Conservation (phyloP, 441 rosid species). For the Adansonia grandidieri region DNA sequence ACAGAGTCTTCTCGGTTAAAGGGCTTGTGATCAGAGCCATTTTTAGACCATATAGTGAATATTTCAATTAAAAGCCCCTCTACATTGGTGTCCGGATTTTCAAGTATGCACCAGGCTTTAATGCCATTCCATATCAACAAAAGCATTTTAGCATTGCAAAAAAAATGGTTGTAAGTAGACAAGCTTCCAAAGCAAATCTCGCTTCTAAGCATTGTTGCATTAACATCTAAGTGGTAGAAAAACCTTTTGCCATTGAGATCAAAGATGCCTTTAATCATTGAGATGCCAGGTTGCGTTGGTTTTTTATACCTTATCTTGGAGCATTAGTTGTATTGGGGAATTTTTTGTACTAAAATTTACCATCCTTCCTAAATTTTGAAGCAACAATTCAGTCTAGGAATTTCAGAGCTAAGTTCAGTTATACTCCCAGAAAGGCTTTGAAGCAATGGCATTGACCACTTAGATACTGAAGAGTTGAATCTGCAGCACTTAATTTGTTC, state of each 20-base stretch:
- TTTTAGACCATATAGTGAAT: background rate
- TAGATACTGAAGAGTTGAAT: background rate
- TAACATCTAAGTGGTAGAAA: background rate
- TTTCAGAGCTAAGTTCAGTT: conserved; percentile 1
- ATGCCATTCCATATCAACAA: conserved; percentile 6
- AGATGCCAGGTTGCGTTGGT: background rate
- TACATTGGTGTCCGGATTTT: background rate
- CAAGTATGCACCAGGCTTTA: background rate
- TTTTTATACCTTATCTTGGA: conserved; percentile 15
- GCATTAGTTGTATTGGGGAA: background rate
- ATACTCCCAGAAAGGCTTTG: background rate
- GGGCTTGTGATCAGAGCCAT: background rate
- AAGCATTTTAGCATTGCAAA: background rate
- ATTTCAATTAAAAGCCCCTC: conserved; percentile 12
- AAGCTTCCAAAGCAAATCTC: background rate
- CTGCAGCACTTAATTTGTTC: background rate
- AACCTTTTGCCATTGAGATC: background rate
- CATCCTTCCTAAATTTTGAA: background rate
- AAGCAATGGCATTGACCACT: conserved; percentile 3
- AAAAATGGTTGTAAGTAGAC: background rate
- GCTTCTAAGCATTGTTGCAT: background rate
- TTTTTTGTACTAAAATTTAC: background rate
- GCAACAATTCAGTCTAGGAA: background rate
- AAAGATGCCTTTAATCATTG: background rate
- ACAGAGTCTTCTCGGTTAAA: background rate